Evolutionary conservation across 306 rosid species (phyloP).

Genomic region (Abrus precatorius): DNA sequence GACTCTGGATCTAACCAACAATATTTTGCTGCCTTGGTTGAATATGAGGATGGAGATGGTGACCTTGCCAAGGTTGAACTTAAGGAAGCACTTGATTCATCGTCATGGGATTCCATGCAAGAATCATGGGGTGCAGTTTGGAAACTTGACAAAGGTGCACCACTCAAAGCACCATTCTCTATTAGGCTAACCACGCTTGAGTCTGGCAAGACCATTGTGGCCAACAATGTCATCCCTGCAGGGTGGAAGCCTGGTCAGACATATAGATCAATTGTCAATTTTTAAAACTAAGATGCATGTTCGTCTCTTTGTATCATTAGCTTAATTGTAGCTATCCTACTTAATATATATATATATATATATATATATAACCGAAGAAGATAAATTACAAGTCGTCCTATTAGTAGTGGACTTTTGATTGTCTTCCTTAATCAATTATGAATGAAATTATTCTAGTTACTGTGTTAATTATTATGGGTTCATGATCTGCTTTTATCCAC

Average conservation of each 20-base stretch:
- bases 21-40: conserved; percentile 64
- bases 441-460: conserved; percentile 2
- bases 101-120: conserved; percentile 67
- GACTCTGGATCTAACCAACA: conserved; percentile 69
- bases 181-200: conserved; percentile 57
- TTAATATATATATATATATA: background rate
- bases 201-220: conserved; percentile 56
- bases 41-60: conserved; percentile 75
- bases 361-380: background rate
- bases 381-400: conserved; percentile 12
- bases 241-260: conserved; percentile 77
- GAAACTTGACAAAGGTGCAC: conserved; percentile 60
- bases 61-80: conserved; percentile 63
- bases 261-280: conserved; percentile 68
- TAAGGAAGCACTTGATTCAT: conserved; percentile 57
- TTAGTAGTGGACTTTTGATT: conserved; percentile 36
- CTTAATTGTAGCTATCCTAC: background rate
- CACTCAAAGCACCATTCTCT: conserved; percentile 68
- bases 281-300: conserved; percentile 18
- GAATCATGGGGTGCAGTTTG: conserved; percentile 85
- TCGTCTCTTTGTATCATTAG: background rate
- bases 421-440: conserved; percentile 14
- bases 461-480: background rate
- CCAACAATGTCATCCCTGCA: conserved; percentile 68
- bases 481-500: background rate